Conservation (phyloP, 176 grass and related monocot genomes). For the Typha latifolia region DNA sequence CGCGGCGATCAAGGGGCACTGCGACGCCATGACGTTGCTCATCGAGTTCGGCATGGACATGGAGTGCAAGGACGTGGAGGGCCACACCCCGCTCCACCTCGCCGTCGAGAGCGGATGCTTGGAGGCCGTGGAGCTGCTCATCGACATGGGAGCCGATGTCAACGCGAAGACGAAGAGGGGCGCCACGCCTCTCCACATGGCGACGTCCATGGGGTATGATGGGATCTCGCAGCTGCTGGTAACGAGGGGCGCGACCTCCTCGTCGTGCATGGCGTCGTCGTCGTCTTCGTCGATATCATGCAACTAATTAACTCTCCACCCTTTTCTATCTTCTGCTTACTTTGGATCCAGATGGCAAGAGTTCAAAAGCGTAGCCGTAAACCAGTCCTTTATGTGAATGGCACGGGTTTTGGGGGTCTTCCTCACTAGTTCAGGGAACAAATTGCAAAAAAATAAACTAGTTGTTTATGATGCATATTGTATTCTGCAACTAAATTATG, state of each 20-base stretch:
- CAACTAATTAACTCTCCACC: constrained; percentile 1
- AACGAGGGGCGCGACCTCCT: constrained; percentile 29
- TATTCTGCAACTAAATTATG: no score
- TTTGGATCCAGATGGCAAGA: not conserved
- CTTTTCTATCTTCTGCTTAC: not conserved
- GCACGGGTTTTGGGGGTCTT: constrained; percentile 31
- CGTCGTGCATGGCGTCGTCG: constrained; percentile 40
- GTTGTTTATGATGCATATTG: no score
- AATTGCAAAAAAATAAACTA: no score
- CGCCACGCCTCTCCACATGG: constrained; percentile 59
- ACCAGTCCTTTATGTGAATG: not conserved
- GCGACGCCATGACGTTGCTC: constrained; percentile 56
- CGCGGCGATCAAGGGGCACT: constrained; percentile 73
- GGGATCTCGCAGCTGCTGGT: constrained; percentile 44
- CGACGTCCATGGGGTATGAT: constrained; percentile 50
- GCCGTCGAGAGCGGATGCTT: constrained; percentile 60
- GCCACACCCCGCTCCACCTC: constrained; percentile 74
- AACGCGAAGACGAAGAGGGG: constrained; percentile 56
- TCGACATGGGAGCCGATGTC: constrained; percentile 64
- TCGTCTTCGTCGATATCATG: constrained; percentile 60
- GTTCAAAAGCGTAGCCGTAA: not conserved
- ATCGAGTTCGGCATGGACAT: constrained; percentile 61
- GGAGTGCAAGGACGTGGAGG: constrained; percentile 65
- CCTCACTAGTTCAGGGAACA: constrained; percentile 34
- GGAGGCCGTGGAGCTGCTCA: constrained; percentile 59